Evolutionary conservation across 176 grass and related monocot species (phyloP).

Genomic region (Avena atlantica): DNA sequence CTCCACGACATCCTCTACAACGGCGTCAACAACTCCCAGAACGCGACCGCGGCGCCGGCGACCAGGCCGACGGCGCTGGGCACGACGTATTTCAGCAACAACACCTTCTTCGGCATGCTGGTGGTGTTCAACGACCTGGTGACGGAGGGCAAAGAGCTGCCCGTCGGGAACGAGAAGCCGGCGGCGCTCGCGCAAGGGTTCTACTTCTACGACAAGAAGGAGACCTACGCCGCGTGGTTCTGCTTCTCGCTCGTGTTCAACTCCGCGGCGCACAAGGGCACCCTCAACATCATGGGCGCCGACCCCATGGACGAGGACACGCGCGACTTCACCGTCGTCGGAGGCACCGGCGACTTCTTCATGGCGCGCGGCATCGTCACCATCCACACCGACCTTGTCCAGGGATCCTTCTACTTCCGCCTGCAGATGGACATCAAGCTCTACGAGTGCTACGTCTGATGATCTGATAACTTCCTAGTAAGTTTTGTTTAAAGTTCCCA

Average conservation of each 20-base stretch:
- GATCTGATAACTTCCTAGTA: neutral
- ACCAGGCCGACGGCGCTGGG: conserved; percentile 31
- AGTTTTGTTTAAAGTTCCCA: neutral
- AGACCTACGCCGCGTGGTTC: conserved; percentile 15
- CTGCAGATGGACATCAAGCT: neutral
- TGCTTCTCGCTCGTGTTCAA: conserved; percentile 45
- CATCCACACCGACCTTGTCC: neutral
- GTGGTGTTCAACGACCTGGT: conserved; percentile 44
- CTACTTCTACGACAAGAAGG: conserved; percentile 46
- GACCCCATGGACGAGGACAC: conserved; percentile 11
- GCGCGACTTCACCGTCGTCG: conserved; percentile 38
- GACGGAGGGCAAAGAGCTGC: neutral
- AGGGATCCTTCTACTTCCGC: neutral
- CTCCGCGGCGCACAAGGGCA: conserved; percentile 39
- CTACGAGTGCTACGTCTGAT: conserved; percentile 34
- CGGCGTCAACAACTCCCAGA: conserved; percentile 15
- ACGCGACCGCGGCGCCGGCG: conserved; percentile 34
- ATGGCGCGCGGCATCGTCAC: conserved; percentile 44
- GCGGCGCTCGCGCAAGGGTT: conserved; percentile 42
- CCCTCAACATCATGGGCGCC: neutral
- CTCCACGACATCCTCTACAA: conserved; percentile 49
- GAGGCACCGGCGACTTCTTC: conserved; percentile 32
- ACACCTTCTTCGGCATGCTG: conserved; percentile 35
- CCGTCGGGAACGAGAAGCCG: neutral
- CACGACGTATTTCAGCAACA: neutral